A percentile compares a stretch with the other conserved stretches of the same genome.
Conservation (phyloP, 106 monocot genomes). For the Platanthera guangdongensis region DNA sequence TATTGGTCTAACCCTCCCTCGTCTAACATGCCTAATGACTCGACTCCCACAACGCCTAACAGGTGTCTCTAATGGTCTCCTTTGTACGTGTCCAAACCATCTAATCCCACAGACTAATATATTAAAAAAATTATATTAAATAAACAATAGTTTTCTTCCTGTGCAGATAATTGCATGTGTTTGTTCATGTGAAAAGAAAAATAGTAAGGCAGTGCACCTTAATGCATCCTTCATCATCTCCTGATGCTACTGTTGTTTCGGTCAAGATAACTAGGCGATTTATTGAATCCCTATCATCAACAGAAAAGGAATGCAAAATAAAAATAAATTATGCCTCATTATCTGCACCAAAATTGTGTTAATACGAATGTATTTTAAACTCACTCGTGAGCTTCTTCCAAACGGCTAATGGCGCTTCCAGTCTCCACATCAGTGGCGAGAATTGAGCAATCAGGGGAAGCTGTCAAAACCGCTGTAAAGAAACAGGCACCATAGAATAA, state of each 20-base stretch:
- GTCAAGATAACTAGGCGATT: slow-evolving; percentile 75
- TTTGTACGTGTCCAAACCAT: too few species aligned
- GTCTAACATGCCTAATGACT: too few species aligned
- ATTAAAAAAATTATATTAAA: neutral
- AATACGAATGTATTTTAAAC: neutral
- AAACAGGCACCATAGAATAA: neutral
- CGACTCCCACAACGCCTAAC: too few species aligned
- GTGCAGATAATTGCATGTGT: neutral
- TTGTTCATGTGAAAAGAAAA: neutral
- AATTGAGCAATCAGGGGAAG: slow-evolving; percentile 78
- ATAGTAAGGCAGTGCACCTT: slow-evolving; percentile 38
- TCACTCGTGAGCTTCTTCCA: slow-evolving; percentile 78
- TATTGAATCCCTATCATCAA: slow-evolving; percentile 40
- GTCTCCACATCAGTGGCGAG: slow-evolving; percentile 79
- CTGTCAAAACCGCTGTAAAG: slow-evolving; percentile 59
- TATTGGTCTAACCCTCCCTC: too few species aligned
- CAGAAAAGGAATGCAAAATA: neutral
- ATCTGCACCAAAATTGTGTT: neutral
- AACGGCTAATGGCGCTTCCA: slow-evolving; percentile 53
- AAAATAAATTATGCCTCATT: neutral
- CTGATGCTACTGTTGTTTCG: slow-evolving; percentile 83
- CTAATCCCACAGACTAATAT: too few species aligned
- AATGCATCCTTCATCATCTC: slow-evolving; percentile 89
- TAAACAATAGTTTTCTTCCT: neutral
- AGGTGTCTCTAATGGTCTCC: too few species aligned